Conservation (phyloP, 139 green algal species). For the Tetradesmus lagerheimii region DNA sequence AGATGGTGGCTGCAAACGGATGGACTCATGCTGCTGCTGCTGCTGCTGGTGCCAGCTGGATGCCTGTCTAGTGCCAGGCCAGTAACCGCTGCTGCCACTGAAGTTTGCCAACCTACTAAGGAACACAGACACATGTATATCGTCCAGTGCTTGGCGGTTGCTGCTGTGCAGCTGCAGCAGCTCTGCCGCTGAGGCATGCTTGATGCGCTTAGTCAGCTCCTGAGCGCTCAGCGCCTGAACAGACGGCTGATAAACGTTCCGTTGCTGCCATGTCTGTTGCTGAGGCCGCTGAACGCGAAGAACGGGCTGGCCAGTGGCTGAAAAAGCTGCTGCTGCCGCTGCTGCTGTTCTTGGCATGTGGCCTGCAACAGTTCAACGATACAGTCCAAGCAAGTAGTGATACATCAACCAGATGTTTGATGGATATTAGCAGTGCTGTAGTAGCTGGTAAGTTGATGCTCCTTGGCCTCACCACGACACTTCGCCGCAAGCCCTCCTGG, state of each 20-base stretch:
- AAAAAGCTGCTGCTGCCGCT: not conserved
- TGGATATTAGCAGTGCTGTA: too few species aligned
- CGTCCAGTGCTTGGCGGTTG: not conserved
- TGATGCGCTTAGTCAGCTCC: constrained; percentile 19
- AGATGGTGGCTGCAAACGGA: too few species aligned
- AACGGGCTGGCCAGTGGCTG: not conserved
- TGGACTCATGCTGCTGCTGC: constrained; percentile 15
- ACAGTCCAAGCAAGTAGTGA: not conserved
- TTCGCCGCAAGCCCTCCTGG: not conserved
- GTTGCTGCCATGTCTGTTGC: not conserved
- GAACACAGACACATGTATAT: not conserved
- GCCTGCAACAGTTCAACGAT: constrained; percentile 2
- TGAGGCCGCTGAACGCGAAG: not conserved
- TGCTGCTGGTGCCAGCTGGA: not conserved
- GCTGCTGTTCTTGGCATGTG: not conserved
- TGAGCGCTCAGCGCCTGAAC: not conserved
- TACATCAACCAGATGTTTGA: too few species aligned
- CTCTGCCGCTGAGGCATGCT: not conserved
- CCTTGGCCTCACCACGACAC: not conserved
- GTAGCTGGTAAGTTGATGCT: not conserved
- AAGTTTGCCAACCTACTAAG: not conserved
- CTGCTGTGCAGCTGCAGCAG: constrained; percentile 17
- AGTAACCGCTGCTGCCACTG: not conserved
- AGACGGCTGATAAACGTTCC: not conserved
- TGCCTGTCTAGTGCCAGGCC: too few species aligned